Conservation (phyloP, 768 basidiomycete genomes). For the Crepidotus variabilis region DNA sequence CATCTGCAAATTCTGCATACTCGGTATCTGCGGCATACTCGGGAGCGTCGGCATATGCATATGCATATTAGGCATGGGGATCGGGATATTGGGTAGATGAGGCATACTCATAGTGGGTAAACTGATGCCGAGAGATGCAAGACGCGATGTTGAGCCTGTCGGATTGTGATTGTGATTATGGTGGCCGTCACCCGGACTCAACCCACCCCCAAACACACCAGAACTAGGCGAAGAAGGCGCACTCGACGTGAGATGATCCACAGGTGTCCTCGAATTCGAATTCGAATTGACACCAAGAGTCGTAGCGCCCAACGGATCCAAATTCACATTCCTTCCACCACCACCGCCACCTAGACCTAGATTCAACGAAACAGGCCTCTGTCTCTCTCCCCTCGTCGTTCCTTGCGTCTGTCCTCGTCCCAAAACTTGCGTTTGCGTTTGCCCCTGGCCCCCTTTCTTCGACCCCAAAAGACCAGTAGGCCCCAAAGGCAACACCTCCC, state of each 20-base stretch:
- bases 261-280: neutral
- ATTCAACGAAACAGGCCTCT: no score
- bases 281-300: no score
- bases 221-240: neutral
- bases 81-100: neutral
- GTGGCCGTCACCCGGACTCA: neutral
- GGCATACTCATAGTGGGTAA: neutral
- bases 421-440: no score
- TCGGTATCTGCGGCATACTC: neutral
- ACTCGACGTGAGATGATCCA: neutral
- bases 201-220: no score
- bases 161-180: no score
- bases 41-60: neutral
- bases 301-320: no score
- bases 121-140: no score
- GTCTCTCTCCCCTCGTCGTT: no score
- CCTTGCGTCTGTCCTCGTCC: no score
- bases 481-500: constrained; percentile 77
- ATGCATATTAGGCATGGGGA: no score
- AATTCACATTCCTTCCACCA: no score
- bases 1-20: constrained; percentile 1
- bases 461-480: constrained; percentile 29
- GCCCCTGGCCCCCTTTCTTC: neutral
- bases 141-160: neutral
- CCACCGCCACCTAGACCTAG: no score